These are phyloP conservation scores for Mortierella sp. DNA, from an alignment of 371 early-diverging fungal genomes.

Conservation along the genomic window DNA sequence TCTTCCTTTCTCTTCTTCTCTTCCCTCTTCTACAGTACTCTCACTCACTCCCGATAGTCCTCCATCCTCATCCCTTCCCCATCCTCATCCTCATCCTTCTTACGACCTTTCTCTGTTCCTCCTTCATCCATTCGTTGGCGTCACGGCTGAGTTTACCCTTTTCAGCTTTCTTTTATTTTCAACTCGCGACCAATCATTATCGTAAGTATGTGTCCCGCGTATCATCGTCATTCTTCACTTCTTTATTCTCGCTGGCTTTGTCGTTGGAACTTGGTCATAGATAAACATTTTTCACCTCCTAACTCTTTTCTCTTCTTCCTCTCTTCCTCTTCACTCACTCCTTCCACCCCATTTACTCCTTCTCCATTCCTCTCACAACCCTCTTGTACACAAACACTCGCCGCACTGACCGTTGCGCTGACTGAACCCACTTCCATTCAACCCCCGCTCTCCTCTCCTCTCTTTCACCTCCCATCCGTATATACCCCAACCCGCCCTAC, in stretches of 20 bases:
- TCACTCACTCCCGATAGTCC: neutral
- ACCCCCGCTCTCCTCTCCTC: neutral
- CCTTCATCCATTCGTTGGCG: neutral
- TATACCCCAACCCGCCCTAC: neutral
- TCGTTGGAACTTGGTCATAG: neutral
- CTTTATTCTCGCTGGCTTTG: neutral
- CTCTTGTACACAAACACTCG: neutral
- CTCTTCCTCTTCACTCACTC: neutral
- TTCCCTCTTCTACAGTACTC: neutral
- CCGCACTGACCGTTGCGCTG: neutral
- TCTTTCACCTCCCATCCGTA: neutral
- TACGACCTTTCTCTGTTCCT: neutral
- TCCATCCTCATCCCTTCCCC: neutral
- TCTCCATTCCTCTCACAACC: neutral
- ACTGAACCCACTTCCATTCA: neutral
- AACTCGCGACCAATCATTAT: neutral
- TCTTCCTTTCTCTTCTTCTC: neutral
- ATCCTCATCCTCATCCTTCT: neutral
- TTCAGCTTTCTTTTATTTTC: neutral
- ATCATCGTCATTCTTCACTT: neutral
- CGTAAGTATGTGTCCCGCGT: neutral
- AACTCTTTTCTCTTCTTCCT: neutral
- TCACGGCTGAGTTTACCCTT: neutral
- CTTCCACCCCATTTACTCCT: too few species aligned
- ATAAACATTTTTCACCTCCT: neutral